Percentiles rank a stretch among this genome's conserved stretches.
Conservation (phyloP, 495 filamentous ascomycete genomes). For the Cercophora scortea region DNA sequence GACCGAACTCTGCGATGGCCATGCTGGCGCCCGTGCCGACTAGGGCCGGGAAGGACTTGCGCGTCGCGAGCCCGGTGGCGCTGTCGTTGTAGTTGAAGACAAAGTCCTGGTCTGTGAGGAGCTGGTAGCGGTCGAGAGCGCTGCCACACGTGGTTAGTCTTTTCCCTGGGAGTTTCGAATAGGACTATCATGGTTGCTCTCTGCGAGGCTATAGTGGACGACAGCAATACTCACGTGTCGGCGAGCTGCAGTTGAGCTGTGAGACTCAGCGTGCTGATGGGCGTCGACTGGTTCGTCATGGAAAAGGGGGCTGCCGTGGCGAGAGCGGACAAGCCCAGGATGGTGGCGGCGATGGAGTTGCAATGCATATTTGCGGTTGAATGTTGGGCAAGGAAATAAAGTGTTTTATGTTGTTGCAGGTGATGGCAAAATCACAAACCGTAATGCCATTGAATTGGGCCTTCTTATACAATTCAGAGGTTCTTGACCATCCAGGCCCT, state of each 20-base stretch:
- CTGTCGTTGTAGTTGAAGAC: conserved; percentile 19
- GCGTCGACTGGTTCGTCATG: background rate
- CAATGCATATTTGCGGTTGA: no score
- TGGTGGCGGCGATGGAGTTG: background rate
- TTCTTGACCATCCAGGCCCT: no score
- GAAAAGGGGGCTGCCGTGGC: background rate
- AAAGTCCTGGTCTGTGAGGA: conserved; percentile 23
- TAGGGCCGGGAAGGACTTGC: conserved; percentile 36
- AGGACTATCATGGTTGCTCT: background rate
- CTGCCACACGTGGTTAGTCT: background rate
- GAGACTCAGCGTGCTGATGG: background rate
- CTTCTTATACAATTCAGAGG: no score
- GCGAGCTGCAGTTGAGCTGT: background rate
- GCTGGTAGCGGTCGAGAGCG: conserved; percentile 20
- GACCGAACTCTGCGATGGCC: conserved; percentile 18
- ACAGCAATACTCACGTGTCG: background rate
- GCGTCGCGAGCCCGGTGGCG: conserved; percentile 22
- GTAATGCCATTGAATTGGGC: no score
- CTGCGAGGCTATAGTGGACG: background rate
- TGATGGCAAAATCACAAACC: no score
- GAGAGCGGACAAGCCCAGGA: background rate
- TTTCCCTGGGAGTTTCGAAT: background rate
- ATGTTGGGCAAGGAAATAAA: no score
- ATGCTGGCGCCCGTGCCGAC: conserved; percentile 30
- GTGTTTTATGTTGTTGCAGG: no score